phyloP scores from a whole-genome alignment of 1,284 basidiomycete species.

The Puccinia coronata region DNA sequence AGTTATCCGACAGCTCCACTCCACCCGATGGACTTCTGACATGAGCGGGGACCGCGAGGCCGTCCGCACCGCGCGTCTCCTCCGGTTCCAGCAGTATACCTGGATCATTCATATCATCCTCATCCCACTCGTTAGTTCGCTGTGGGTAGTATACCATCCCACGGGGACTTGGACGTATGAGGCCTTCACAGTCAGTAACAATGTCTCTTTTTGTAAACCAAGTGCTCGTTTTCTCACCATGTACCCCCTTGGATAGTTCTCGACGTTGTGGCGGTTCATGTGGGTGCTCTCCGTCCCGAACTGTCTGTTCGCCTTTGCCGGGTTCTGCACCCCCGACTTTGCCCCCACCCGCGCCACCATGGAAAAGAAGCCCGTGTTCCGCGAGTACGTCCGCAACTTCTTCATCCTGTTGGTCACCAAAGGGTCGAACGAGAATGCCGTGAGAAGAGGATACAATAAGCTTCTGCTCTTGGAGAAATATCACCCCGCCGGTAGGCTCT shows the following conservation, averaged over 20 bases:
- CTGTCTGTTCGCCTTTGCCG: constrained; percentile 59
- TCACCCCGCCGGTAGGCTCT: constrained; percentile 57
- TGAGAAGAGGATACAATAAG: constrained; percentile 60
- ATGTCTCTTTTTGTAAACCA: not conserved
- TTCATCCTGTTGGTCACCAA: constrained; percentile 61
- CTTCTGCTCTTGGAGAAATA: constrained; percentile 60
- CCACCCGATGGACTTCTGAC: constrained; percentile 60
- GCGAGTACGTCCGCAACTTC: constrained; percentile 60
- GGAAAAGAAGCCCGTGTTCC: constrained; percentile 59
- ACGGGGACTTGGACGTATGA: constrained; percentile 52
- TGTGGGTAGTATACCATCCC: constrained; percentile 60
- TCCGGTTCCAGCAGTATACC: constrained; percentile 57
- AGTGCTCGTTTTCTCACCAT: too few relatives aligned
- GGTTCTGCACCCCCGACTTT: constrained; percentile 58
- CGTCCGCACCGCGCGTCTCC: constrained; percentile 57
- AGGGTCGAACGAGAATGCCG: constrained; percentile 60
- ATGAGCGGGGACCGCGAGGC: constrained; percentile 58
- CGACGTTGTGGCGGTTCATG: constrained; percentile 59
- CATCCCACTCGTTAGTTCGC: constrained; percentile 58
- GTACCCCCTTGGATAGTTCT: constrained; percentile 53
- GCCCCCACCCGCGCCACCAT: constrained; percentile 58
- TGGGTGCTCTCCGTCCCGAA: constrained; percentile 59
- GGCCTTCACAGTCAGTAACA: constrained; percentile 30
- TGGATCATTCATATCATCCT: constrained; percentile 58
- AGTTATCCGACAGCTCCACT: constrained; percentile 58